Conservation (phyloP, 495 filamentous ascomycete species). For the Aspergillus nanangensis region DNA sequence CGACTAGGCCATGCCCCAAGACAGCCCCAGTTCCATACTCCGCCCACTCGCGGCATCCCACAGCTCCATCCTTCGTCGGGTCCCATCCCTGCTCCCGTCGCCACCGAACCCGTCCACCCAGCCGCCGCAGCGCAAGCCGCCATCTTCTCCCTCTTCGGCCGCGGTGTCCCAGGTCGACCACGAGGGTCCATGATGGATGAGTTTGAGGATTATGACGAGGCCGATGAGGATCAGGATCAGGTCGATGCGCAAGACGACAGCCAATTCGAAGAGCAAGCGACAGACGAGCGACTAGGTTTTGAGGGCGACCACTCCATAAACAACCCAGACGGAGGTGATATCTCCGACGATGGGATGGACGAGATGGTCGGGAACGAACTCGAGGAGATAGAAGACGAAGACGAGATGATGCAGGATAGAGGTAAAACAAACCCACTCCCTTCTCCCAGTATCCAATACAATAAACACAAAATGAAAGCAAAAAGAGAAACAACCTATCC, state of each 20-base stretch:
- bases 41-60: slow-evolving; percentile 28
- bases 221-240: slow-evolving; percentile 2
- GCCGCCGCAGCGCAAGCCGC: slow-evolving; percentile 22
- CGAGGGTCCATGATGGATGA: slow-evolving; percentile 10
- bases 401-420: slow-evolving; percentile 38
- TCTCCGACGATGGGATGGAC: slow-evolving; percentile 21
- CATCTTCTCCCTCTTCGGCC: slow-evolving; percentile 32
- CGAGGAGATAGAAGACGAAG: slow-evolving; percentile 38
- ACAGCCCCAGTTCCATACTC: slow-evolving; percentile 33
- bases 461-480: no score
- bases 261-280: slow-evolving; percentile 11
- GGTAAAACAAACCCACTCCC: slow-evolving; percentile 14
- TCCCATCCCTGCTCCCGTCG: slow-evolving; percentile 21
- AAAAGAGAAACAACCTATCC: no score
- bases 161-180: slow-evolving; percentile 19
- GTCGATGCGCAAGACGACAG: slow-evolving; percentile 11
- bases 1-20: slow-evolving; percentile 9
- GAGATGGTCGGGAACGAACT: slow-evolving; percentile 32
- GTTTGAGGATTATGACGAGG: slow-evolving; percentile 2
- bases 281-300: slow-evolving; percentile 5
- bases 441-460: no score
- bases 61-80: slow-evolving; percentile 31
- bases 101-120: slow-evolving; percentile 14
- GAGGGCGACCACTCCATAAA: slow-evolving; percentile 7
- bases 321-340: slow-evolving; percentile 5